Percentiles rank a stretch among this genome's conserved stretches.
phyloP scores from a whole-genome alignment of 768 basidiomycete genomes.

The Paxillus rubicundulus region DNA sequence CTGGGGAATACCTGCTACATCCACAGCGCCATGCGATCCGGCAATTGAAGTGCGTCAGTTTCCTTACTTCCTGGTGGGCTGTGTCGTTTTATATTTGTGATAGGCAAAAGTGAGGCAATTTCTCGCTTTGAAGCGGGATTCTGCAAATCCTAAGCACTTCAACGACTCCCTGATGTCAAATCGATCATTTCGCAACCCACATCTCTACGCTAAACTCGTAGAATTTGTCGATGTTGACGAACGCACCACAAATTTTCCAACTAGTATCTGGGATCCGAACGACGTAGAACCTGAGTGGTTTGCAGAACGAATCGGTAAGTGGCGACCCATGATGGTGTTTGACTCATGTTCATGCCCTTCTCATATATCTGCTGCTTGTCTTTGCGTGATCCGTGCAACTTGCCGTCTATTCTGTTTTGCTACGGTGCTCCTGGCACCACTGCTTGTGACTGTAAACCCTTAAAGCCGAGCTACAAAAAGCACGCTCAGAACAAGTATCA shows the following conservation, averaged over 20 bases:
- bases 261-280: conserved; percentile 69
- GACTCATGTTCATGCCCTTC: conserved; percentile 30
- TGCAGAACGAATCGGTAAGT: conserved; percentile 75
- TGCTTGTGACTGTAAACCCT: conserved; percentile 1
- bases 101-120: conserved; percentile 85
- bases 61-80: neutral
- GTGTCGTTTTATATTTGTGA: neutral
- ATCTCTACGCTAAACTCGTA: conserved; percentile 93
- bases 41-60: conserved; percentile 50
- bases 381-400: neutral
- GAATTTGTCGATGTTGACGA: conserved; percentile 94
- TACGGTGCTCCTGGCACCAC: neutral
- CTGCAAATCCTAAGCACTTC: conserved; percentile 75
- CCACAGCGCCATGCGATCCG: conserved; percentile 56
- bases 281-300: conserved; percentile 68
- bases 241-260: conserved; percentile 77
- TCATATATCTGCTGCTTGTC: conserved; percentile 7
- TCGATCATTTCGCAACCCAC: conserved; percentile 92
- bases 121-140: conserved; percentile 62
- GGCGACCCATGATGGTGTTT: conserved; percentile 1
- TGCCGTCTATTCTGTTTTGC: neutral
- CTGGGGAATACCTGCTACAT: conserved; percentile 74
- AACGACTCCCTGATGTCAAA: conserved; percentile 94
- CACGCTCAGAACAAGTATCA: conserved; percentile 58
- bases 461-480: conserved; percentile 63